Base-by-base conservation (phyloP, 2,329 filamentous ascomycete genomes). In the Fusarium albosuccineum region DNA sequence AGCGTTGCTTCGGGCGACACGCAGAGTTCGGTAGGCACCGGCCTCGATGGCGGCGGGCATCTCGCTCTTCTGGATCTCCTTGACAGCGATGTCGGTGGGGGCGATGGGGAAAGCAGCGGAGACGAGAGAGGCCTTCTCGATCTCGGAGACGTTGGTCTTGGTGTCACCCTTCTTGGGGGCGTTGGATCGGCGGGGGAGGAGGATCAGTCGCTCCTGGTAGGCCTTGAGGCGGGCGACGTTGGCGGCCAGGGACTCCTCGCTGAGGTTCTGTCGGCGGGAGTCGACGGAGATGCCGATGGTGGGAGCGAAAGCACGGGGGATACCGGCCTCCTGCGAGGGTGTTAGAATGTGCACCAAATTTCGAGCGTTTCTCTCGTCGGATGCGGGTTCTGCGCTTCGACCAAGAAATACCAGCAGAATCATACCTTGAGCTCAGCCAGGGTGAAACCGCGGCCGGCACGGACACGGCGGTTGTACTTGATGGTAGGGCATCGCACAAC, bases 401-500 rank as follows among this genome's bases (percentile, higher is more conserved):
- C 48, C 42, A 41, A 46, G 37, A 42, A 33, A 56, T 45, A 61
- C 13, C n/a, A 41, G 40, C 27, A 54, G 36, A 46, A 59, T 74
- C 82, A 73, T 92, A 97, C 95, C 94, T 99, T 99, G 82, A 99
- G 89, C 90, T 99, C 96, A 86, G 91, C 88, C 75, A 98, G 88
- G 77, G 95, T 93, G 92, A 99, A 99, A 82, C 96, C 96, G 88
- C 96, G 94, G 83, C 96, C 96, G 80, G 93, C 90, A 82, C 96
- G 92, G 81, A 97, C 92, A 82, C 94, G 94, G 82, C 96, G 94
- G 93, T 99, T 99, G 90, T 99, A 97, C 89, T 97, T 97, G 88
- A 97, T 85, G 78, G 93, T 95, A 81, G 96, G 95, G 91, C 95
- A 98, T 87, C 94, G 92, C 77, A 99, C 95, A 83, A 98, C 86